Evolutionary conservation across 768 basidiomycete genomes (phyloP).

Genomic region (Mycena floridula): DNA sequence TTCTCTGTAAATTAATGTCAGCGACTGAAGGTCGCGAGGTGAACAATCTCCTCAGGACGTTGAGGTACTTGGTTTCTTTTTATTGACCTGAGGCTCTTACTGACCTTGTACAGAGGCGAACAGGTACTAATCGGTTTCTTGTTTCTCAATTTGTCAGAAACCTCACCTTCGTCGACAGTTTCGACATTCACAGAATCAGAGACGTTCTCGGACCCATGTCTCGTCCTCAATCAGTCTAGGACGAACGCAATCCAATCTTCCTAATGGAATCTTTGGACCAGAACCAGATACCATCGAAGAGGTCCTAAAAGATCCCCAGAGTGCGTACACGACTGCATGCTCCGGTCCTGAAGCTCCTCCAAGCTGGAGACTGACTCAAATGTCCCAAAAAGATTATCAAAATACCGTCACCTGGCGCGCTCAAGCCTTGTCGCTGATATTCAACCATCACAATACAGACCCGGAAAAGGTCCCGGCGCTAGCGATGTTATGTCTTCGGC

Average conservation of each 20-base stretch:
- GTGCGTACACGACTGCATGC: constrained; percentile 12
- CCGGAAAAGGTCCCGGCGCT: constrained; percentile 38
- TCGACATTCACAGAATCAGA: not conserved
- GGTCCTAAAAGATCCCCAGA: too few species aligned
- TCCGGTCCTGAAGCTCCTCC: constrained; percentile 50
- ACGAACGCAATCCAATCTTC: not conserved
- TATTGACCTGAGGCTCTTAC: too few species aligned
- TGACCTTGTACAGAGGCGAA: too few species aligned
- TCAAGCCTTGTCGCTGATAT: constrained; percentile 48
- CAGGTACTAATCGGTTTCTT: too few species aligned
- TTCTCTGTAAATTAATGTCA: too few species aligned
- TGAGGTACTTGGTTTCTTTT: too few species aligned
- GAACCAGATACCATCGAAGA: not conserved
- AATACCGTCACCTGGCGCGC: constrained; percentile 42
- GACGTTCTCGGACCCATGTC: not conserved
- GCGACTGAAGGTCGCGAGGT: too few species aligned
- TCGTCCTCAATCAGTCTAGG: not conserved
- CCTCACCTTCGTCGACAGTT: too few species aligned
- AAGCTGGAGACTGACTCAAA: constrained; percentile 42
- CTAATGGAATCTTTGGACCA: not conserved
- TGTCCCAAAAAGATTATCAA: constrained; percentile 18
- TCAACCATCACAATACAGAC: constrained; percentile 21
- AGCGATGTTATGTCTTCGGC: constrained; percentile 49
- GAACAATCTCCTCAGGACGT: too few species aligned
- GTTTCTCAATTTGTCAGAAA: too few species aligned